phyloP scores from a whole-genome alignment of 257 asterid genomes.

The Solanum chiquidenum region DNA sequence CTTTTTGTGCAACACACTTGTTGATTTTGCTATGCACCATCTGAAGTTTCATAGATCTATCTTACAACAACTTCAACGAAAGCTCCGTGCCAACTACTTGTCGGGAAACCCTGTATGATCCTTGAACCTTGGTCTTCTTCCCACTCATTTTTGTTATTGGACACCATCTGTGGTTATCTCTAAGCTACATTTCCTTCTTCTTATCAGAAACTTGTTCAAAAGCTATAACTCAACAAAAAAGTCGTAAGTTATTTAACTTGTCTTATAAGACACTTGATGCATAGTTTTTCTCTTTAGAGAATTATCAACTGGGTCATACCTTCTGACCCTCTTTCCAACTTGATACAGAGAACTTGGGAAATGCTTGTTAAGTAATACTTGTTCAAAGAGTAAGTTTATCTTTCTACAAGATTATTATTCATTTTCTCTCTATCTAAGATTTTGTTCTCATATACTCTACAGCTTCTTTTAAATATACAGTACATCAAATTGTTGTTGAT shows the following conservation, averaged over 20 bases:
- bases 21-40: not conserved
- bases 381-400: slow-evolving; percentile 26
- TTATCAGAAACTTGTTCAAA: slow-evolving; percentile 51
- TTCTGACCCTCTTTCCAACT: not conserved
- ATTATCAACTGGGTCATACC: not conserved
- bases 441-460: not conserved
- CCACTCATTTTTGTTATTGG: not conserved
- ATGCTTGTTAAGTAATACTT: slow-evolving; percentile 17
- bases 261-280: not conserved
- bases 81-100: slow-evolving; percentile 23
- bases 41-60: slow-evolving; percentile 35
- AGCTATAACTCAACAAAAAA: slow-evolving; percentile 19
- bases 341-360: slow-evolving; percentile 19
- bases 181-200: not conserved
- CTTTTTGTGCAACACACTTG: not conserved
- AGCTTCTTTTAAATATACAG: no score
- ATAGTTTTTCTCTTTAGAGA: not conserved
- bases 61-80: slow-evolving; percentile 39
- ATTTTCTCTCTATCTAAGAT: not conserved
- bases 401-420: not conserved
- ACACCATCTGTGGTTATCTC: not conserved
- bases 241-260: slow-evolving; percentile 15
- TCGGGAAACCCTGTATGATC: slow-evolving; percentile 33
- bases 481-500: not conserved
- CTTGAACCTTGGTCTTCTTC: not conserved